Conservation (phyloP, 108 stramenopile genomes). For the Cyclostephanos invisitatus region DNA sequence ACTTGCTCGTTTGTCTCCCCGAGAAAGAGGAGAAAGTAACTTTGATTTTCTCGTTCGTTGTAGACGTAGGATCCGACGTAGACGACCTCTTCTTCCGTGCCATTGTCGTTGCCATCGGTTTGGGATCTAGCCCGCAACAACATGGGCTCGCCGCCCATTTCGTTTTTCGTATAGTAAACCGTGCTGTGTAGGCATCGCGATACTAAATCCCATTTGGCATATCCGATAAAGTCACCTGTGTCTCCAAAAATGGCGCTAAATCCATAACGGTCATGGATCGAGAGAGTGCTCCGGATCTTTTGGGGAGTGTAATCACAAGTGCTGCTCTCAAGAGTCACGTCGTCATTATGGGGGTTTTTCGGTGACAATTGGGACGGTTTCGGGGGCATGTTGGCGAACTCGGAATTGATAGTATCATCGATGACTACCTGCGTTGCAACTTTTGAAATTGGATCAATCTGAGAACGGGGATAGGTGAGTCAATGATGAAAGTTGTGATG, state of each 20-base stretch:
- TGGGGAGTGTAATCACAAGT: background rate
- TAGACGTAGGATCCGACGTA: constrained; percentile 47
- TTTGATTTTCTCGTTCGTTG: constrained; percentile 24
- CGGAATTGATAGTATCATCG: constrained; percentile 40
- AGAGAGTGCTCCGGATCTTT: constrained; percentile 13
- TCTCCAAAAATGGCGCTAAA: constrained; percentile 39
- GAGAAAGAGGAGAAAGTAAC: constrained; percentile 41
- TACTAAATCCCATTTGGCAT: constrained; percentile 47
- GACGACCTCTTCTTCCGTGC: constrained; percentile 12
- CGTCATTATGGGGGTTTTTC: background rate
- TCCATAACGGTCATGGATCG: constrained; percentile 26
- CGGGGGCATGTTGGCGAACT: constrained; percentile 44
- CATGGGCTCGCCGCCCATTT: constrained; percentile 43
- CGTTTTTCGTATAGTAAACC: constrained; percentile 38
- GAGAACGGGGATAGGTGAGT: background rate
- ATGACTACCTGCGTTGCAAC: constrained; percentile 22
- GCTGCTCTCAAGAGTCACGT: constrained; percentile 15
- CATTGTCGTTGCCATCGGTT: background rate
- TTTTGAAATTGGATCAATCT: constrained; percentile 21
- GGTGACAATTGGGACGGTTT: background rate
- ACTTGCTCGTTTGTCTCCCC: constrained; percentile 26
- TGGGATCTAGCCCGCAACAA: constrained; percentile 12
- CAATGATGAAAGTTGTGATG: background rate
- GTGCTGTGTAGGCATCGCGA: constrained; percentile 29
- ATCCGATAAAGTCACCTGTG: constrained; percentile 34